These are phyloP conservation scores for Phlebopus sp. DNA, from an alignment of 1,284 basidiomycete species.

Conservation along the genomic window DNA sequence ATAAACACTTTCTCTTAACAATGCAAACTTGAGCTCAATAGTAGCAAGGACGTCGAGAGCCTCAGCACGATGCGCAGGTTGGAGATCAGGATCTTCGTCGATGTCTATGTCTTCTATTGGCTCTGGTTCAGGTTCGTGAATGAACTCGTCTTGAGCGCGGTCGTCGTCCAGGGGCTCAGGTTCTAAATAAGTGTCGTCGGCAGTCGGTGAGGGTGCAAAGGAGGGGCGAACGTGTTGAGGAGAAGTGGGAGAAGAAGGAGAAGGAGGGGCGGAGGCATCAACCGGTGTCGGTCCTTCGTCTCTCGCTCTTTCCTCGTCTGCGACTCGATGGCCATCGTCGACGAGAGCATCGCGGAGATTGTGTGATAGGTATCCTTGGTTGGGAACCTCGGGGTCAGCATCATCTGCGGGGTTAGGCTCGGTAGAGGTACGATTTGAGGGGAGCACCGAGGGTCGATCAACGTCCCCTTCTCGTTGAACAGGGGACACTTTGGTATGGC, in stretches of 20 bases:
- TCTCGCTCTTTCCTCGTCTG: constrained; percentile 23
- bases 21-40: constrained; percentile 77
- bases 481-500: constrained; percentile 3
- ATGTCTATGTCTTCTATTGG: constrained; percentile 15
- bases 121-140: constrained; percentile 24
- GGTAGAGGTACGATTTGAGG: constrained; percentile 18
- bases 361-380: constrained; percentile 11
- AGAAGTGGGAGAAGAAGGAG: too few species aligned
- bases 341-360: constrained; percentile 4
- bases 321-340: constrained; percentile 22
- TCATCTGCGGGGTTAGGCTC: constrained; percentile 19
- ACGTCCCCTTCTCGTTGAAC: constrained; percentile 9
- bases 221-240: too few species aligned
- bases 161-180: constrained; percentile 38
- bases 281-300: constrained; percentile 15
- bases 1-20: constrained; percentile 70
- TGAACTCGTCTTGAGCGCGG: constrained; percentile 26
- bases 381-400: constrained; percentile 5
- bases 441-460: constrained; percentile 17
- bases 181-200: constrained; percentile 32
- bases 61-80: constrained; percentile 74
- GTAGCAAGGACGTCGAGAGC: constrained; percentile 73
- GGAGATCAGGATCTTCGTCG: constrained; percentile 58
- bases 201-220: constrained; percentile 5
- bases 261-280: too few species aligned